Evolutionary conservation across 331 rosid species (phyloP).

Genomic region (Pyrus hybrid): DNA sequence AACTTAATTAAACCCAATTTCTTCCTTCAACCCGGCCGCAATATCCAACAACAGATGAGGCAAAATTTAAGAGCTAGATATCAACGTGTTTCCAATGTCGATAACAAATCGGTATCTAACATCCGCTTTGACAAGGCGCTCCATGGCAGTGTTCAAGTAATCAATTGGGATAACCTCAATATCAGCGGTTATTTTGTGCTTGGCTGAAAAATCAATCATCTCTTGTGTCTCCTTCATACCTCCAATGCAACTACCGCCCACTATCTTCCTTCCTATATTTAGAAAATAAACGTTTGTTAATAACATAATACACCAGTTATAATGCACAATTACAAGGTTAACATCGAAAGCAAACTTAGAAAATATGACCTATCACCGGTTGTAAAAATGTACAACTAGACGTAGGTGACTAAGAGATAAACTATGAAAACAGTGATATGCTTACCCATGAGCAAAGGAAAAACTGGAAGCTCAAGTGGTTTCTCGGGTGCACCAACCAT

Average conservation of each 20-base stretch:
- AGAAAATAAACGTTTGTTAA: background rate
- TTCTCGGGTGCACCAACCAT: slow-evolving; percentile 14
- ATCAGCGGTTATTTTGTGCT: slow-evolving; percentile 13
- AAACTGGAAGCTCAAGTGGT: slow-evolving; percentile 13
- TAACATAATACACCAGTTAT: background rate
- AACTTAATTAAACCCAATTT: background rate
- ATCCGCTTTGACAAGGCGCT: slow-evolving; percentile 7
- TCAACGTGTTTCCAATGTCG: slow-evolving; percentile 12
- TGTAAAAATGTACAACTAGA: no score
- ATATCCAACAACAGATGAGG: background rate
- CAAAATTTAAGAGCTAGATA: background rate
- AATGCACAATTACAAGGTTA: background rate
- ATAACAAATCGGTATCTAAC: slow-evolving; percentile 15
- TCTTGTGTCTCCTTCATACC: slow-evolving; percentile 22
- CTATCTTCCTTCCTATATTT: slow-evolving; percentile 13
- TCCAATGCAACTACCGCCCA: slow-evolving; percentile 9
- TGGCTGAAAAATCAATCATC: slow-evolving; percentile 17
- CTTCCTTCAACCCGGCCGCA: background rate
- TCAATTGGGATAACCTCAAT: slow-evolving; percentile 8
- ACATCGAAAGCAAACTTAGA: no score
- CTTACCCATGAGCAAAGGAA: slow-evolving; percentile 19
- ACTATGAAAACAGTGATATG: background rate
- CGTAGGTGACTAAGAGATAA: no score
- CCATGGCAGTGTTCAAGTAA: slow-evolving; percentile 12
- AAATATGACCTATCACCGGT: no score